phyloP scores from a whole-genome alignment of 2,329 filamentous ascomycete species.

The Aspergillus viridinutans region DNA sequence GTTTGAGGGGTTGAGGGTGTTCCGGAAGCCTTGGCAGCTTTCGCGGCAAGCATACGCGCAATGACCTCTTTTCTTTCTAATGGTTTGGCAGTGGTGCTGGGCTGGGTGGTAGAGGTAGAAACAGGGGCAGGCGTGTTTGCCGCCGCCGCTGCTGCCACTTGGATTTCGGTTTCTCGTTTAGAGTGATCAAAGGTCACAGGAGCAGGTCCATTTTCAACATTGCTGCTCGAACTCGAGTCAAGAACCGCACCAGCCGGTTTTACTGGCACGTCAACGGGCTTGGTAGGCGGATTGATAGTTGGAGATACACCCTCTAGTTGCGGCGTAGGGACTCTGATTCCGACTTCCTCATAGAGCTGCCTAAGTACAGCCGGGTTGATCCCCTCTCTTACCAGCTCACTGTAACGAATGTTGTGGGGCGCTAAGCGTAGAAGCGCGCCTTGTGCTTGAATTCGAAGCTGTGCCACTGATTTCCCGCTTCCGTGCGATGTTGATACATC shows the following conservation, averaged over 20 bases:
- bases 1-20: conserved; percentile 8
- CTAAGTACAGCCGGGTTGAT: conserved; percentile 61
- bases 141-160: not conserved
- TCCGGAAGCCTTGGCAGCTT: conserved; percentile 52
- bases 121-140: not conserved
- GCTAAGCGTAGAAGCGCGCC: conserved; percentile 62
- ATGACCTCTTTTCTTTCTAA: conserved; percentile 73
- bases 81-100: conserved; percentile 32
- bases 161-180: not conserved
- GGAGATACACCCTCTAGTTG: conserved; percentile 5
- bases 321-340: conserved; percentile 44
- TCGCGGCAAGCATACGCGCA: conserved; percentile 69
- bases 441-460: conserved; percentile 51
- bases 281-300: not conserved
- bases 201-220: not conserved
- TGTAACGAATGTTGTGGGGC: conserved; percentile 65
- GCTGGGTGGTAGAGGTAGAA: not conserved
- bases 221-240: not conserved
- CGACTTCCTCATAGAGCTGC: conserved; percentile 64
- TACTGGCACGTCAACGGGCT: not conserved
- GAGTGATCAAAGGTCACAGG: not conserved
- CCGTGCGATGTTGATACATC: not conserved
- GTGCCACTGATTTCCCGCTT: conserved; percentile 26
- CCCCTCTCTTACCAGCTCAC: conserved; percentile 69
- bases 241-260: not conserved